Evolutionary conservation across 1,284 basidiomycete species (phyloP).

Genomic region (Schizophyllum amplum): DNA sequence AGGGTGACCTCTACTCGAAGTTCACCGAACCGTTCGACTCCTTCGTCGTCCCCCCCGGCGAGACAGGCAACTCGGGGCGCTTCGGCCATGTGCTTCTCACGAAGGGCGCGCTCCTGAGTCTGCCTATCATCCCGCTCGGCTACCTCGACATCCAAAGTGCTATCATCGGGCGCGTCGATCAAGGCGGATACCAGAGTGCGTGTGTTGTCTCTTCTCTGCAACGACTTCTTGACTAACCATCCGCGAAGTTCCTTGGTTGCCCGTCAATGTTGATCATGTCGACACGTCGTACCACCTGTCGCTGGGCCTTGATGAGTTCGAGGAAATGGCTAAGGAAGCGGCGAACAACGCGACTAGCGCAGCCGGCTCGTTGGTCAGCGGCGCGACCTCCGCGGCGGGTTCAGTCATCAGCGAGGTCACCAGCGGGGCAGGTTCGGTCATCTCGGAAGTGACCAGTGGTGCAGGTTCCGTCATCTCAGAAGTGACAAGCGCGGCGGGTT

Average conservation of each 20-base stretch:
- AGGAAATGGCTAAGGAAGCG: constrained; percentile 3
- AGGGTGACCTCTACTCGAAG: constrained; percentile 46
- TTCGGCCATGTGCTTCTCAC: constrained; percentile 49
- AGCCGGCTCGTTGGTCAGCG: not conserved
- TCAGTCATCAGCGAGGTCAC: not conserved
- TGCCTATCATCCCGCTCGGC: constrained; percentile 46
- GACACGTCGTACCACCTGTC: constrained; percentile 34
- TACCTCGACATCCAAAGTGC: constrained; percentile 44
- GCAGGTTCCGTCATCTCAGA: constrained; percentile 3
- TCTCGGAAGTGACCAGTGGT: not conserved
- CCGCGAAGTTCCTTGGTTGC: constrained; percentile 42
- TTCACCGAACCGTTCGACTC: constrained; percentile 45
- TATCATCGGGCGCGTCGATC: constrained; percentile 39
- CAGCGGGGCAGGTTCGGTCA: not conserved
- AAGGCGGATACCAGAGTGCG: constrained; percentile 35
- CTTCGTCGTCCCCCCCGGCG: constrained; percentile 48
- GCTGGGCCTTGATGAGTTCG: constrained; percentile 7
- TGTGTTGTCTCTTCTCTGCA: not conserved
- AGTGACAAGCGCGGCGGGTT: not conserved
- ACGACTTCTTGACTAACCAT: not conserved
- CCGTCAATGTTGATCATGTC: constrained; percentile 39
- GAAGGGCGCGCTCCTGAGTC: constrained; percentile 44
- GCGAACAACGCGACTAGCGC: constrained; percentile 1
- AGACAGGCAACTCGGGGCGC: constrained; percentile 47
- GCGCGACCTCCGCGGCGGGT: not conserved